These are phyloP conservation scores for Macrophomina pseudophaseolina DNA, from an alignment of 2,329 filamentous ascomycete species.

Conservation along the genomic window DNA sequence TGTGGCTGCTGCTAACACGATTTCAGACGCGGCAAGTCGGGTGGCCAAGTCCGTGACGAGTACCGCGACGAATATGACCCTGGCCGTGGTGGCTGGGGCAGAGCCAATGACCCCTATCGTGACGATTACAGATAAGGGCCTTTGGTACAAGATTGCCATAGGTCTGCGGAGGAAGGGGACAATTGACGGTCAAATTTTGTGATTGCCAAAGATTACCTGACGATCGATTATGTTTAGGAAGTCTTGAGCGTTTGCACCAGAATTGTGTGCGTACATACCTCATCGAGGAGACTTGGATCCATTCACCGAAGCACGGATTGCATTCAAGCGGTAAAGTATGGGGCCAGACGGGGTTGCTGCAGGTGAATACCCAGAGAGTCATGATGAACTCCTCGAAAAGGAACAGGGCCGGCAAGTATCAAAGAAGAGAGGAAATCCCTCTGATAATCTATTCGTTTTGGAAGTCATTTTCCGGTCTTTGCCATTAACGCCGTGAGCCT, in stretches of 20 bases:
- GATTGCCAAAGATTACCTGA: constrained; percentile 7
- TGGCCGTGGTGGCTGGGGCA: constrained; percentile 85
- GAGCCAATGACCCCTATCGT: constrained; percentile 62
- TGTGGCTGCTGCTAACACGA: constrained; percentile 29
- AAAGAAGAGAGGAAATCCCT: background rate
- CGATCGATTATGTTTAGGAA: background rate
- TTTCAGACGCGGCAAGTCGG: constrained; percentile 79
- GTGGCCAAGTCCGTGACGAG: constrained; percentile 95
- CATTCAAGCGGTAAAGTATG: background rate
- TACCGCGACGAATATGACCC: constrained; percentile 98
- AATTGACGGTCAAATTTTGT: background rate
- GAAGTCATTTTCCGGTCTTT: background rate
- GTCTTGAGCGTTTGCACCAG: background rate
- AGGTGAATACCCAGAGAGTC: background rate
- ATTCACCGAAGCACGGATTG: constrained; percentile 9
- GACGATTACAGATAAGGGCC: constrained; percentile 26
- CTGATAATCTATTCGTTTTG: constrained; percentile 8
- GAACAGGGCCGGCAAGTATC: constrained; percentile 10
- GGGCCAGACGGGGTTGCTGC: background rate
- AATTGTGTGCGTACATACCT: background rate
- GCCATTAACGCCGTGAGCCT: constrained; percentile 4
- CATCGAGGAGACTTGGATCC: background rate
- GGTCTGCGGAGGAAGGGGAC: background rate
- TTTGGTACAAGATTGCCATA: background rate
- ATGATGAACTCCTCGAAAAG: background rate